Base-by-base conservation (phyloP, 345 rosid species). In the Trapa bicornis region DNA sequence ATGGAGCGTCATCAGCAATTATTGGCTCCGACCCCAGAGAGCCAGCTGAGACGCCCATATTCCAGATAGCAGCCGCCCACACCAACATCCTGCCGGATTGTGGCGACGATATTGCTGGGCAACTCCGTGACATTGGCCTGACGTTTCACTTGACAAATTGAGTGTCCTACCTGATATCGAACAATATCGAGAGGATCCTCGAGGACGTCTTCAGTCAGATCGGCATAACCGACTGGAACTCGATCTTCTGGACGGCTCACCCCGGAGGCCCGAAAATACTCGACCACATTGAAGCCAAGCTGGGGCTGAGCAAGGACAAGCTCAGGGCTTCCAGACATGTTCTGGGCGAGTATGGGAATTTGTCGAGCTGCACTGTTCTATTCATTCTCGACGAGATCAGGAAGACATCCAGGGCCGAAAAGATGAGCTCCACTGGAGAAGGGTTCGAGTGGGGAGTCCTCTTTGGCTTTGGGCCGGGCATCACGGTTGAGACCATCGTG, bases 401-500 rank as follows among this genome's bases (percentile, higher is more conserved):
- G 72, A 85, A 68, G 77, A 87, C 74, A 71, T 85, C 83, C 0
- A 47, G 60, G 1, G 70, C 83, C 9, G 83, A 84, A 42, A 85
- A 86, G 66, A 80, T 77, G 17, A 42, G 68, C 58, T 79, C 85
- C 5, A 89, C 96, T 1, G 92, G 96, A 1, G 90, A 89, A 73
- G 96, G 92, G 36, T 69, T 85, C 32, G 90, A 89, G 3, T 87
- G 92, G 96, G 96, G 96, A 8, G 90, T 87, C 16, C 79, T 84
- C 32, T 82, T 89, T 48, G 92, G 96, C 1, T 85, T 89, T 72
- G 90, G 96, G 48, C 96, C 92, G 53, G 92, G 96, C 2, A 85
- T 87, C 17, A 82, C 87, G 10, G 89, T 87, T 7, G 92, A 89
- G 79, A 87, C 96, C 0, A 83, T 89, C 3, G 96, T 85, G 56